These are phyloP conservation scores for Camelina sativa DNA, from an alignment of 345 rosid species.

Conservation along the genomic window DNA sequence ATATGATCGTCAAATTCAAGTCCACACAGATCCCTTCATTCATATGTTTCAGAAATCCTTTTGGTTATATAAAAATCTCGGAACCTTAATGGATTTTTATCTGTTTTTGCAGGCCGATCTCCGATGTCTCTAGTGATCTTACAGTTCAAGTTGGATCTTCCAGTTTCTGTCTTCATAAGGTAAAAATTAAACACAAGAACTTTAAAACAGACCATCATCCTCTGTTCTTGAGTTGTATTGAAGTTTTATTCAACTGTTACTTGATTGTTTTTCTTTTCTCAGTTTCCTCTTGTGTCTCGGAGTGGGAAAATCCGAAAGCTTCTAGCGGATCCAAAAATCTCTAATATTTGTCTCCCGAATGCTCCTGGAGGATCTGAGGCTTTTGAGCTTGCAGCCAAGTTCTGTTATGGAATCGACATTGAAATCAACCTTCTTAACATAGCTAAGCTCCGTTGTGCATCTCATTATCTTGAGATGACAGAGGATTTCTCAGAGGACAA, in stretches of 20 bases:
- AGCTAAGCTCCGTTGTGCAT: conserved; percentile 70
- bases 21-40: conserved; percentile 31
- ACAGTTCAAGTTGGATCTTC: conserved; percentile 83
- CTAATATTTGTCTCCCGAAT: conserved; percentile 59
- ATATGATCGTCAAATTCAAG: conserved; percentile 51
- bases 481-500: conserved; percentile 86
- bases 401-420: conserved; percentile 81
- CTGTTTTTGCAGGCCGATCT: conserved; percentile 81
- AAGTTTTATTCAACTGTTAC: neutral
- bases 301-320: conserved; percentile 86
- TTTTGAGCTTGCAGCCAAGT: conserved; percentile 95
- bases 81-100: neutral
- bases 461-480: conserved; percentile 90
- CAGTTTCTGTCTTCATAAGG: conserved; percentile 92
- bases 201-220: conserved; percentile 14
- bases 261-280: conserved; percentile 38
- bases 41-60: conserved; percentile 9
- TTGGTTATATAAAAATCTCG: conserved; percentile 25
- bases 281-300: conserved; percentile 94
- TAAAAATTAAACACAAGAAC: conserved; percentile 39
- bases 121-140: conserved; percentile 96
- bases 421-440: conserved; percentile 73
- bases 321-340: conserved; percentile 63
- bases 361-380: conserved; percentile 91
- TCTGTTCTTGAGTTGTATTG: conserved; percentile 20